Base-by-base conservation (phyloP, 75 land plant genomes). In the Picea glauca region DNA sequence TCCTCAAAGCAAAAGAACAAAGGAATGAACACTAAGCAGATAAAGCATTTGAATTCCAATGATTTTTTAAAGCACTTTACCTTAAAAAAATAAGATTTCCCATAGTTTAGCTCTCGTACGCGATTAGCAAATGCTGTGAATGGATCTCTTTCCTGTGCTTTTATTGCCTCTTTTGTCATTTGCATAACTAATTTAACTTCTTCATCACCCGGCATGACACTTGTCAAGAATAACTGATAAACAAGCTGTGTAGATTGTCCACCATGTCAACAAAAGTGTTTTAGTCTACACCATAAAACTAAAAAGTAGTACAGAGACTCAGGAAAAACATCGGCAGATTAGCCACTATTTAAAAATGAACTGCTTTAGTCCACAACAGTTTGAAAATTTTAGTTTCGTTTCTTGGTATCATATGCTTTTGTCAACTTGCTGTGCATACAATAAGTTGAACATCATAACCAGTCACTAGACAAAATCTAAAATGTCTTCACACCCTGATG, bases 71-170 rank as follows among this genome's bases (percentile, higher is more conserved):
- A 46, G 20, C 54, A 31, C 5, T 80, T 76, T 86, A 97, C 99
- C 94, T 94, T 85, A 77, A 97, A 97, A 68, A 93, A 97, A 78
- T 97, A 95, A 13, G 98, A 97, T 76, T 90, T 91, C 32, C 99
- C 98, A 83, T 97, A 97, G 77, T 97, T 97, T 4, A 97, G 74
- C 85, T 97, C 98, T 76, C 93, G 89, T 67, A 95, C 96, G 70
- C 98, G 90, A 79, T 95, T 97, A 61, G 93, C 83, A 81, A 93
- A 95, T 76, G 94, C 88, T 61, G 98, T 95, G 58, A 91, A 97
- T 14, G 99, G 99, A 87, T 97, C 99, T 81, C 99, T 90, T 77
- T 97, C 96, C 84, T 97, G 99, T 58, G 98, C 99, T 76, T 75
- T 84, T 64, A 97, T 92, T 60, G 85, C 93, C 83, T 97, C 98